Evolutionary conservation across 2,329 filamentous ascomycete genomes (phyloP).

Genomic region (Sclerotinia trifoliorum): DNA sequence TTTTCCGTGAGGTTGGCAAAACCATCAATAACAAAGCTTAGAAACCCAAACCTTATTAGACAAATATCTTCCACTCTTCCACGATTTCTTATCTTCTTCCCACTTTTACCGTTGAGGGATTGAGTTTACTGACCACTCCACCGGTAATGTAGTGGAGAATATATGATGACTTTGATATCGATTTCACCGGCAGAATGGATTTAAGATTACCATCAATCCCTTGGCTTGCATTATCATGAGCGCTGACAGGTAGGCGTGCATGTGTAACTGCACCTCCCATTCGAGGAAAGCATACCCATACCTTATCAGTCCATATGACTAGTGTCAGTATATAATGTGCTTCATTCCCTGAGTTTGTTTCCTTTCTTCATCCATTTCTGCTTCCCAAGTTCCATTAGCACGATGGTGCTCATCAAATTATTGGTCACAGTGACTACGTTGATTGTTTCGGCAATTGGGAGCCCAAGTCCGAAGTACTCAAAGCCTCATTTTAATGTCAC

Average conservation of each 20-base stretch:
- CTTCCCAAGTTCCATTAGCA: background rate
- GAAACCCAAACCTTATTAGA: background rate
- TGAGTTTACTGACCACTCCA: background rate
- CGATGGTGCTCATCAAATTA: constrained; percentile 18
- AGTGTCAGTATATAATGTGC: constrained; percentile 3
- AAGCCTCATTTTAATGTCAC: constrained; percentile 14
- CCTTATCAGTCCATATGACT: constrained; percentile 1
- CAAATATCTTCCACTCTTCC: background rate
- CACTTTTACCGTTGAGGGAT: background rate
- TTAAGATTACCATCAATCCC: background rate
- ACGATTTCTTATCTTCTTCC: constrained; percentile 9
- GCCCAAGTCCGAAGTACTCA: constrained; percentile 9
- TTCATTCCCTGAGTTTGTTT: background rate
- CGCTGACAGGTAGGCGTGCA: constrained; percentile 6
- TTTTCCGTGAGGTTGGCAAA: background rate
- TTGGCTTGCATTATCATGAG: background rate
- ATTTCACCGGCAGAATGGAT: background rate
- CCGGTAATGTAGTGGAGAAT: background rate
- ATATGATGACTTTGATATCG: background rate
- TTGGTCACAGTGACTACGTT: constrained; percentile 11
- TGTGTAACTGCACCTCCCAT: background rate
- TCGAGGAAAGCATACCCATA: background rate
- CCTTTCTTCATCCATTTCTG: background rate
- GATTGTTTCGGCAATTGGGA: constrained; percentile 5
- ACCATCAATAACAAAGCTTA: background rate